These are phyloP conservation scores for Pachyrhizus erosus DNA, from an alignment of 306 rosid genomes.

Conservation along the genomic window DNA sequence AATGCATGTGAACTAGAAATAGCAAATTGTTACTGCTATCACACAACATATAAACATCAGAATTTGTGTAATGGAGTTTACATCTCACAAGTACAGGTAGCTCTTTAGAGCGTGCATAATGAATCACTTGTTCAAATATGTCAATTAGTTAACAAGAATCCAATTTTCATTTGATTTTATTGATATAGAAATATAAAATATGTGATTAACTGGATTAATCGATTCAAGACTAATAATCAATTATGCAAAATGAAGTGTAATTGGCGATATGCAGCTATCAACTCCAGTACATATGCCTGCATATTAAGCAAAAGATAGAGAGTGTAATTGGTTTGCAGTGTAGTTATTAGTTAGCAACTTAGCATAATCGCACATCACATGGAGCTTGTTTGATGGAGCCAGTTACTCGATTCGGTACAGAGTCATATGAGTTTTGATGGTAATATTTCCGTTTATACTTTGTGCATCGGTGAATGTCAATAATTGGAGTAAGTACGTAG, in stretches of 20 bases:
- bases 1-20: background rate
- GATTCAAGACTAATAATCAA: constrained; percentile 2
- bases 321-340: background rate
- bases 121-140: background rate
- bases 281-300: background rate
- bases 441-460: background rate
- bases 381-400: constrained; percentile 18
- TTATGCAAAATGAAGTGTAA: background rate
- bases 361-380: constrained; percentile 11
- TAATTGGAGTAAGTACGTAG: background rate
- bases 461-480: background rate
- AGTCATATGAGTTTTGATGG: background rate
- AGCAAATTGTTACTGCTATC: background rate
- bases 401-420: background rate
- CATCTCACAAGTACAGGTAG: background rate
- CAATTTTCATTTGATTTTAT: background rate
- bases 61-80: background rate
- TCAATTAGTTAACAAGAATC: background rate
- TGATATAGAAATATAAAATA: background rate
- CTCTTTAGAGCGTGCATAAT: background rate
- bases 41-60: background rate
- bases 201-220: background rate
- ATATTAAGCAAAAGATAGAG: constrained; percentile 16
- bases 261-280: background rate
- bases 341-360: background rate